phyloP scores from a whole-genome alignment of 73 alveolate genomes.

The Paramecium biaurelia region DNA sequence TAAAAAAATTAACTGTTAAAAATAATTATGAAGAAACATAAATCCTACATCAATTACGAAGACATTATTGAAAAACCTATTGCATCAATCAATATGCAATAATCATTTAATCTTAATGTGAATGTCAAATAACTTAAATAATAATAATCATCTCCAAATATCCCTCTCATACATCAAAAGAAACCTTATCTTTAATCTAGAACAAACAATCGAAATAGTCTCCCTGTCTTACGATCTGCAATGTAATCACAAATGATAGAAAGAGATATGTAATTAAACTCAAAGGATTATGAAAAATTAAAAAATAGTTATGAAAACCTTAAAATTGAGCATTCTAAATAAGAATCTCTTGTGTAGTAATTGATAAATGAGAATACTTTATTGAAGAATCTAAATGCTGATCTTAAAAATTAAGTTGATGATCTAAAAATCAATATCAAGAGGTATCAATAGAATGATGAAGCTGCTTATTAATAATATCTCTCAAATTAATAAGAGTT shows the following conservation, averaged over 20 bases:
- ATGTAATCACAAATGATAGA: neutral
- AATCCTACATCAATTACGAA: constrained; percentile 18
- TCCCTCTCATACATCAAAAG: neutral
- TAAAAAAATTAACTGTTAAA: constrained; percentile 39
- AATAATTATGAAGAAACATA: constrained; percentile 18
- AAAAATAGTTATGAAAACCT: neutral
- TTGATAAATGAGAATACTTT: neutral
- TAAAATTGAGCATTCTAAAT: neutral
- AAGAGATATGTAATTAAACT: neutral
- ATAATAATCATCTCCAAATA: neutral
- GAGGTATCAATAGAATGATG: neutral
- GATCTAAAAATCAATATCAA: neutral
- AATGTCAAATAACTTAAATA: neutral
- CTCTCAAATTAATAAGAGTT: neutral
- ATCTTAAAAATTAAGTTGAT: neutral
- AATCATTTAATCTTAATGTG: neutral
- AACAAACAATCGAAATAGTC: neutral
- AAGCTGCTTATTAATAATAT: neutral
- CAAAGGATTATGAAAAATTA: neutral
- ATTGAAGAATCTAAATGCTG: neutral
- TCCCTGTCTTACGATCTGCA: neutral
- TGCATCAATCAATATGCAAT: neutral
- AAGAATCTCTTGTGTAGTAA: neutral
- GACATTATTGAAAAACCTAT: neutral
- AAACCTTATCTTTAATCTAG: neutral